Evolutionary conservation across 331 rosid genomes (phyloP).

Genomic region (Malus hybrid): DNA sequence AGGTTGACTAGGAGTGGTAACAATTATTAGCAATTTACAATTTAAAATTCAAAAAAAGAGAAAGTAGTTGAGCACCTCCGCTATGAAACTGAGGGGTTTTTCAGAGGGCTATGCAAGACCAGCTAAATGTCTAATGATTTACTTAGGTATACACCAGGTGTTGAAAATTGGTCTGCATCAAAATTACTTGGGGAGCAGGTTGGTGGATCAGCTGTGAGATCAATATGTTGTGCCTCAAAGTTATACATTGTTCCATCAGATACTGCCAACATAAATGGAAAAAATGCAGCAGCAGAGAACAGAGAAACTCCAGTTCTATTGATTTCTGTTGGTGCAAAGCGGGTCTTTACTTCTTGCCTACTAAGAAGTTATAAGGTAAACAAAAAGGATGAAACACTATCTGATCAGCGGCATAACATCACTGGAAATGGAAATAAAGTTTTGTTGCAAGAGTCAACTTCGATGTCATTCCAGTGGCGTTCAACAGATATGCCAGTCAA

Average conservation of each 20-base stretch:
- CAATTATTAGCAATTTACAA: slow-evolving; percentile 5
- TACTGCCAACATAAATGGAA: slow-evolving; percentile 5
- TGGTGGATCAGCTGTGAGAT: slow-evolving; percentile 96
- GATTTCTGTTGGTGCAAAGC: slow-evolving; percentile 95
- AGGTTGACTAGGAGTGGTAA: slow-evolving; percentile 73
- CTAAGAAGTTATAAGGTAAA: slow-evolving; percentile 40
- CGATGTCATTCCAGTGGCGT: slow-evolving; percentile 94
- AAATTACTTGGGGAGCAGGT: slow-evolving; percentile 96
- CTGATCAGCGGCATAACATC: slow-evolving; percentile 14
- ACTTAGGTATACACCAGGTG: slow-evolving; percentile 64
- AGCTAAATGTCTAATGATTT: slow-evolving; percentile 16
- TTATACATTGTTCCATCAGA: slow-evolving; percentile 43
- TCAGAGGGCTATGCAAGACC: not conserved
- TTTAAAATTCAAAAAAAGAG: not conserved
- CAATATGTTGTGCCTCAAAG: slow-evolving; percentile 69
- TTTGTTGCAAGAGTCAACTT: slow-evolving; percentile 35
- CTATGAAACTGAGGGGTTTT: not conserved
- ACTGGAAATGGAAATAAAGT: slow-evolving; percentile 19
- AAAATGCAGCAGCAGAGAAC: slow-evolving; percentile 21
- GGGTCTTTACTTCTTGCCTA: slow-evolving; percentile 88
- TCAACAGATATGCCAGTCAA: slow-evolving; percentile 91
- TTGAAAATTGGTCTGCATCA: slow-evolving; percentile 65
- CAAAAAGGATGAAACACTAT: slow-evolving; percentile 19
- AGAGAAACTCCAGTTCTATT: slow-evolving; percentile 51
- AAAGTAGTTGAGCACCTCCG: not conserved